Base-by-base conservation (phyloP, 148 eudicot species). In the Rhododendron vialii region DNA sequence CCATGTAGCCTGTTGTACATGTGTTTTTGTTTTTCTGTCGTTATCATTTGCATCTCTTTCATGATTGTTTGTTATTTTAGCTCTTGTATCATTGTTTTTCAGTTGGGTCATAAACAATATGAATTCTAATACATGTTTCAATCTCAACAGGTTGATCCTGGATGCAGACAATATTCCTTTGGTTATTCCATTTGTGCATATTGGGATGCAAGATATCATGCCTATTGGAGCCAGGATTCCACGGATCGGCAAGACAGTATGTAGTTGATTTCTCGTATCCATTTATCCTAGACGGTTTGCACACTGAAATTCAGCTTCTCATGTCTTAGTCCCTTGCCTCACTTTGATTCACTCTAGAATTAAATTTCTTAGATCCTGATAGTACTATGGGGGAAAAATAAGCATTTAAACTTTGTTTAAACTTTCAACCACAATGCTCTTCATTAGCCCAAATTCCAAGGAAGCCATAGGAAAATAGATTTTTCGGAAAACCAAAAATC, bases 141-240 rank as follows among this genome's bases (percentile, higher is more conserved):
- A 47, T 43, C n/a, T 81, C 81, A 61, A 81, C 91, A 96, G 99
- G 91, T 89, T 96, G 90, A 90, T 96, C 79, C 78, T 95, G 88
- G 99, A 96, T 90, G 94, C 98, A 35, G 98, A 96, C 82, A 92
- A 89, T 86, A 87, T 87, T 47, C 99, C 99, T n/a, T 84, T 93
- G 47, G 99, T 95, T 71, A 88, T 96, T 78, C 99, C 99, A 2
- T 96, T 96, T 90, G 99, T 96, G 84, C 99, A 96, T 90, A 90
- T 93, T 80, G 99, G 99, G 75, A 96, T 96, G 99, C 99, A 96
- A 92, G 98, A 96, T 41, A 91, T 96, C 79, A 93, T 96, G 95
- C 99, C 99, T 74, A 89, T 96, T 86, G 99, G 99, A 11, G 93
- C 99, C 82, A 94, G 82, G 86, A 59, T 95, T 83, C 99, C 99